Conservation (phyloP, 768 basidiomycete species). For the Tremella yokohamensis region DNA sequence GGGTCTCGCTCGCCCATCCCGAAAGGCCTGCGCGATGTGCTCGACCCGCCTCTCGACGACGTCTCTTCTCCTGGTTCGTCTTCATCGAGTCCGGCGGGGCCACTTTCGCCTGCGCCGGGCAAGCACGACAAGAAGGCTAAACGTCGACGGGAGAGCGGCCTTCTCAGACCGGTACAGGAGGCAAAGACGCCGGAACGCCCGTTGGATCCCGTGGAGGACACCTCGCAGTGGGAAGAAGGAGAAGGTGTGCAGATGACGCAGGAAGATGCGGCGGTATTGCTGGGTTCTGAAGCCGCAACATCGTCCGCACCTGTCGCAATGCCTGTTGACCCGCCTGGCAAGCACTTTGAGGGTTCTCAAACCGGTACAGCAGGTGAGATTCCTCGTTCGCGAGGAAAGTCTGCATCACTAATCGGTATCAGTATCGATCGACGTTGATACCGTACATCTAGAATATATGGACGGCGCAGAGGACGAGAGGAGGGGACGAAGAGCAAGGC, state of each 20-base stretch:
- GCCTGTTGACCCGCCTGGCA: too few species aligned
- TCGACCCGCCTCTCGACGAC: not conserved
- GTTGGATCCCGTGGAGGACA: too few species aligned
- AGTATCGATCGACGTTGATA: not conserved
- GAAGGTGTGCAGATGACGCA: not conserved
- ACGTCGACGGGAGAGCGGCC: slow-evolving; percentile 6
- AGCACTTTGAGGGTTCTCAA: not conserved
- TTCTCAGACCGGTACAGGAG: not conserved
- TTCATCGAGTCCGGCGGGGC: not conserved
- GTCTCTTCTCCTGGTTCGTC: not conserved
- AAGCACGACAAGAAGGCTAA: not conserved
- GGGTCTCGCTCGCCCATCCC: slow-evolving; percentile 5
- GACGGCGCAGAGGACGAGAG: slow-evolving; percentile 15
- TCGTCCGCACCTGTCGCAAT: too few species aligned
- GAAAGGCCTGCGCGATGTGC: slow-evolving; percentile 1
- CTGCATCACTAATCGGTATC: not conserved
- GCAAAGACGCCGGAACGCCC: too few species aligned
- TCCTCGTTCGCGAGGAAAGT: not conserved
- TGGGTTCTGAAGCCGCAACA: not conserved
- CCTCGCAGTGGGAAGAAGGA: not conserved
- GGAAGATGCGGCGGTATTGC: not conserved
- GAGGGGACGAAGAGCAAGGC: slow-evolving; percentile 16
- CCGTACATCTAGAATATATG: too few species aligned
- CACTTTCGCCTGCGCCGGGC: not conserved
- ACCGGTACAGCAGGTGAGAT: not conserved